Evolutionary conservation across 495 filamentous ascomycete genomes (phyloP), one percentile per base, ranked within the genome.

Genomic region (Penicillium soppii): DNA sequence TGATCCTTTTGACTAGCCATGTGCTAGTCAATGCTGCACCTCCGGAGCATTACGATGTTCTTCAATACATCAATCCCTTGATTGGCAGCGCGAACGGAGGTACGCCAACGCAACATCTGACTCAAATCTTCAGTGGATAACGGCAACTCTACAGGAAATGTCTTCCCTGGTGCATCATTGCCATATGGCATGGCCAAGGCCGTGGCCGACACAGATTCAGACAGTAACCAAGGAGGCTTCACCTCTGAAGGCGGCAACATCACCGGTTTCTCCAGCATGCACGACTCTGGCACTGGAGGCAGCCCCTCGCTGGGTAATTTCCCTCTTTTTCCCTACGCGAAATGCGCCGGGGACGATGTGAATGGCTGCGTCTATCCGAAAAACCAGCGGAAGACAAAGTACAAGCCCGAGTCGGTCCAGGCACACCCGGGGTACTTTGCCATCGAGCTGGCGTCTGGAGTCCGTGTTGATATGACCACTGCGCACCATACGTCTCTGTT

Each of bases 151-250:
- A 5, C 39, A 77, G 74, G 74, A 35, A 73, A 90, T 78, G 86
- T 92, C 22, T 92, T 92, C 49, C 69, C 88, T 0, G 88, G 88
- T 15, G 87, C 88, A 4, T 83, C 87, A 1, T 59, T 91, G 33
- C 88, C 88, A 0, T 90, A 87, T 59, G 74, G 74, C 57, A 88
- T 92, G 81, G 86, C 86, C 50, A 91, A 92, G 66, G 86, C 88
- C 29, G 86, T 88, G 6, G 82, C 88, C 23, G 88, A 92, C 65
- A 86, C 83, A 15, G 79, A 82, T 51, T 82, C 79, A 23, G 74
- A 72, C 35, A 69, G 52, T 43, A 88, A 86, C 53, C 87, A 90
- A 59, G 87, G 88, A 15, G 88, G 88, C 4, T 92, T 90, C 58
- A 79, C 86, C 3, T 75, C 82, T 9, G 87, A 91, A 54, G 80